A percentile compares a stretch with the other conserved stretches of the same genome.
Evolutionary conservation across 2,329 filamentous ascomycete genomes (phyloP).

Genomic region (Botrytis tulipae): DNA sequence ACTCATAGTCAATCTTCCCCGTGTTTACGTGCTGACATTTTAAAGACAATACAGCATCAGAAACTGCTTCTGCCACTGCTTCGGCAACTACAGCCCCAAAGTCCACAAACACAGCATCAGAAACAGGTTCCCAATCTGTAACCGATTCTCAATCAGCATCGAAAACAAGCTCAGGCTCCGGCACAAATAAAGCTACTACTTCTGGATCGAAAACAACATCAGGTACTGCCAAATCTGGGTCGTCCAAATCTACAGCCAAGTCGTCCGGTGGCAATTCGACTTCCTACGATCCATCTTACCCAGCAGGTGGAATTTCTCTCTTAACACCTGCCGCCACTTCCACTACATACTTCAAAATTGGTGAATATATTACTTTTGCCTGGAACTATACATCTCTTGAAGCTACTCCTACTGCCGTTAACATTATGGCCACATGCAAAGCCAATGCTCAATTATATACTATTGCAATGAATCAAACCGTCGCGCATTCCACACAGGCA

Average conservation of each 20-base stretch:
- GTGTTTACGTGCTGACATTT: conserved; percentile 2
- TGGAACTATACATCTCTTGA: conserved; percentile 66
- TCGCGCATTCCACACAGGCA: conserved; percentile 47
- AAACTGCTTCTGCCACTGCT: neutral
- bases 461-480: conserved; percentile 62
- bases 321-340: conserved; percentile 49
- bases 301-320: conserved; percentile 54
- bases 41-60: conserved; percentile 1
- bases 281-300: conserved; percentile 46
- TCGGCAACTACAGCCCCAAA: conserved; percentile 4
- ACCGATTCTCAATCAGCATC: conserved; percentile 8
- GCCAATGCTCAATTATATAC: conserved; percentile 55
- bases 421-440: conserved; percentile 58
- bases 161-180: conserved; percentile 13
- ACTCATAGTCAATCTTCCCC: neutral
- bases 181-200: conserved; percentile 12
- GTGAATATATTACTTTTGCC: conserved; percentile 56
- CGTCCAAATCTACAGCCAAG: conserved; percentile 11
- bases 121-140: neutral
- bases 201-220: conserved; percentile 14
- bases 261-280: conserved; percentile 24
- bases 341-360: conserved; percentile 58
- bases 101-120: conserved; percentile 8
- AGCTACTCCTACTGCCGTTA: conserved; percentile 57
- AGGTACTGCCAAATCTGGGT: neutral